These are phyloP conservation scores for Austropuccinia psidii DNA, from an alignment of 1,284 basidiomycete species.

Conservation along the genomic window DNA sequence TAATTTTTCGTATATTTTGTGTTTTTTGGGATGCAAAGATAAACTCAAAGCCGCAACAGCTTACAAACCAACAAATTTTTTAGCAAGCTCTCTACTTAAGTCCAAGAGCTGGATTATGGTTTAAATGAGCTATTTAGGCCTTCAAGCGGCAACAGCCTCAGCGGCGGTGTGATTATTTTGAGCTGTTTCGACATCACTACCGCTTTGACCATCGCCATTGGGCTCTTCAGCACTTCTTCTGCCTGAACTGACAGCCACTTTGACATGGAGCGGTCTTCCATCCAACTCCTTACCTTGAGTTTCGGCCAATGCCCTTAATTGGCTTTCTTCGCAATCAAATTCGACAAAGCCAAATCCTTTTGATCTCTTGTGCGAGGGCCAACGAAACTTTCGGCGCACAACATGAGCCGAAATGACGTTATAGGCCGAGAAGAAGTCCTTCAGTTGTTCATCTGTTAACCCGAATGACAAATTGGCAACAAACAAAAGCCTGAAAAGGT, in stretches of 20 bases:
- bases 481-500: conserved; percentile 61
- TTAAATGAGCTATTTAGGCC: no score
- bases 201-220: no score
- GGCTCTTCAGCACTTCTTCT: no score
- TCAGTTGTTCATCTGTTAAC: conserved; percentile 69
- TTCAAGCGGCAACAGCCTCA: no score
- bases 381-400: conserved; percentile 70
- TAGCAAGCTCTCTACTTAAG: no score
- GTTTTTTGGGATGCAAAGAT: no score
- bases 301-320: conserved; percentile 69
- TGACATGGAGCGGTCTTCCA: conserved; percentile 38
- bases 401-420: conserved; percentile 73
- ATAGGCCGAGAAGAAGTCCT: conserved; percentile 70
- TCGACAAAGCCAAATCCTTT: conserved; percentile 94
- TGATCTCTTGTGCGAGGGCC: conserved; percentile 63
- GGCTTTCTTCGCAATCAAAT: conserved; percentile 70
- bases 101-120: no score
- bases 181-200: no score
- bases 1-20: no score
- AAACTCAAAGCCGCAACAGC: no score
- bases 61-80: no score
- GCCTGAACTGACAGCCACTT: conserved; percentile 41
- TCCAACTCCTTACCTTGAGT: conserved; percentile 69
- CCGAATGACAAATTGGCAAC: conserved; percentile 91
- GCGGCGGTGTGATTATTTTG: no score